Percentiles rank a stretch among this genome's conserved stretches.
These are phyloP conservation scores for Exophiala aquamarina DNA, from an alignment of 2,329 filamentous ascomycete genomes.

Conservation along the genomic window DNA sequence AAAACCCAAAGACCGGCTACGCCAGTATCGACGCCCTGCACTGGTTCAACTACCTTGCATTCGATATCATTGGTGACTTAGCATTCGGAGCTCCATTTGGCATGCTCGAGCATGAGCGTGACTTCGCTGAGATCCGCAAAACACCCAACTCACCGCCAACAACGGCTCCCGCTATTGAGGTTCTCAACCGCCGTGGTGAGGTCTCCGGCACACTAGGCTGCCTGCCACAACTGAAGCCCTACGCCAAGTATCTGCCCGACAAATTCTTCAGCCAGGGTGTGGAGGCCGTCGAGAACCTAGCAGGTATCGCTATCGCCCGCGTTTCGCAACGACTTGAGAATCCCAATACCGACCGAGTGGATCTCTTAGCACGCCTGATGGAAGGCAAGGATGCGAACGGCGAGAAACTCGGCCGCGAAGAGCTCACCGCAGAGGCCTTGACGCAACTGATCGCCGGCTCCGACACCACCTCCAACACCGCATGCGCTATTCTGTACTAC, in stretches of 20 bases:
- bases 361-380: slow-evolving; percentile 80
- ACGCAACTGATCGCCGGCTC: slow-evolving; percentile 80
- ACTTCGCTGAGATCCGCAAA: slow-evolving; percentile 71
- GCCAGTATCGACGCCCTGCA: slow-evolving; percentile 71
- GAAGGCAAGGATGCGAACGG: slow-evolving; percentile 81
- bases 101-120: slow-evolving; percentile 75
- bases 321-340: slow-evolving; percentile 68
- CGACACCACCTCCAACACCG: slow-evolving; percentile 69
- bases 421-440: slow-evolving; percentile 83
- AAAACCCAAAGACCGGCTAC: slow-evolving; percentile 50
- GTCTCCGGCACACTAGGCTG: slow-evolving; percentile 79
- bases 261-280: slow-evolving; percentile 77
- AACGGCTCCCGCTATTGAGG: slow-evolving; percentile 79
- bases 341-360: slow-evolving; percentile 66
- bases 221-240: slow-evolving; percentile 72
- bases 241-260: slow-evolving; percentile 76
- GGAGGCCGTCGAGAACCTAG: slow-evolving; percentile 73
- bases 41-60: slow-evolving; percentile 74
- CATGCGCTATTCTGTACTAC: slow-evolving; percentile 81
- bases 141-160: slow-evolving; percentile 61
- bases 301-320: slow-evolving; percentile 82
- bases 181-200: slow-evolving; percentile 83
- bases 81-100: slow-evolving; percentile 78
- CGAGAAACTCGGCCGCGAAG: slow-evolving; percentile 70
- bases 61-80: slow-evolving; percentile 60